Evolutionary conservation across 202 grass and related monocot species (phyloP), one percentile per base, ranked within the genome.

Genomic region (Digitaria exilis): DNA sequence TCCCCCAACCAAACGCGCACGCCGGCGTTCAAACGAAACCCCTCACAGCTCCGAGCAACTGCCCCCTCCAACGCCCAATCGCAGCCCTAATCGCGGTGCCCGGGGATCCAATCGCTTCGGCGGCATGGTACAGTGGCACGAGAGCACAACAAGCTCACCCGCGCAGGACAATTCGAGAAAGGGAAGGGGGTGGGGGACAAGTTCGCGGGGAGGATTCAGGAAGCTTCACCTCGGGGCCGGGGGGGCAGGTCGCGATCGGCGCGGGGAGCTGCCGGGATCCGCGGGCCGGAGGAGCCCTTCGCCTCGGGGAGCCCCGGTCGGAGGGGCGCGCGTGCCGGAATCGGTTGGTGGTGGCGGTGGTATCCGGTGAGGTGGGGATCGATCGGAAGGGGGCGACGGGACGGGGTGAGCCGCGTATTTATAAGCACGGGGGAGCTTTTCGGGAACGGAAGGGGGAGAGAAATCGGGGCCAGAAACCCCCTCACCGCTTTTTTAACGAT

Each of bases 341-440:
- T 21, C 76, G 45, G 64, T 80, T 67, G 79, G 51, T 17, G 78
- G 71, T 37, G 28, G 54, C 52, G 54, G 66, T 60, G 30, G 71
- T 51, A 49, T 30, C 69, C 45, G 46, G 46, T 9, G 44, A 25
- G 34, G 18, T 14, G 57, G 28, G 65, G 11, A 25, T 46, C 52
- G 52, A 61, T 51, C 68, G 80, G 55, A 62, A 50, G 69, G n/a
- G 68, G 28, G 0, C 8, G 56, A 28, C 15, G 26, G 55, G 29
- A 61, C 54, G 28, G 52, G 52, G 7, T 21, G 13, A 57, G 39
- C 21, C 2, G 49, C 51, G 66, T 62, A 72, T 72, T 72, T 82
- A 62, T 82, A 82, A 39, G 54, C 52, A 46, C 37, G 52, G 14
- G n/a, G 4, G 28, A 34, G 25, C 51, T 60, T 55, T 82, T 39